Evolutionary conservation across 768 basidiomycete genomes (phyloP).

Genomic region (Kwoniella heveanensis): DNA sequence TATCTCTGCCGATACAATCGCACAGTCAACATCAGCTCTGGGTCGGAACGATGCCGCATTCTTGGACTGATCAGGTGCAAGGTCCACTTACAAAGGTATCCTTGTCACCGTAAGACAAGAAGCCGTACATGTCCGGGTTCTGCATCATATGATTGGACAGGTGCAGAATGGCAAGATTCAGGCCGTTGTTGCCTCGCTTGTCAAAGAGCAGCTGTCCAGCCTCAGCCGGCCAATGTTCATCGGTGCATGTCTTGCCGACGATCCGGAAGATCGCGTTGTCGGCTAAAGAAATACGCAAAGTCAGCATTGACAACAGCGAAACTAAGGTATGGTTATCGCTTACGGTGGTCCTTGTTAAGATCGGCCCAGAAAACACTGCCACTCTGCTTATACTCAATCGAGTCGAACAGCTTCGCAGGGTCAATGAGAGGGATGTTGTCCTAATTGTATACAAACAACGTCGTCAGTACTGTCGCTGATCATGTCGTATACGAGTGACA

Average conservation of each 20-base stretch:
- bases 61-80: not conserved
- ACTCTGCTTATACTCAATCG: constrained; percentile 49
- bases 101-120: constrained; percentile 55
- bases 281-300: constrained; percentile 32
- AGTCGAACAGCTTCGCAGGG: constrained; percentile 56
- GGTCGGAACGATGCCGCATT: too few species aligned
- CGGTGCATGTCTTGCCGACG: constrained; percentile 54
- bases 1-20: constrained; percentile 42
- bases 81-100: constrained; percentile 53
- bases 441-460: too few species aligned
- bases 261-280: constrained; percentile 59
- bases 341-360: constrained; percentile 57
- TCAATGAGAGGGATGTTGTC: constrained; percentile 58
- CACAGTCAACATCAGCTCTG: constrained; percentile 3
- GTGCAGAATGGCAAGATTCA: constrained; percentile 58
- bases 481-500: not conserved
- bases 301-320: not conserved
- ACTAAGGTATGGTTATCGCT: constrained; percentile 10
- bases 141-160: constrained; percentile 56
- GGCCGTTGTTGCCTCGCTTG: constrained; percentile 57
- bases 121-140: constrained; percentile 45
- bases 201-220: constrained; percentile 57
- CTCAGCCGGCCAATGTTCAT: constrained; percentile 55
- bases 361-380: constrained; percentile 60
- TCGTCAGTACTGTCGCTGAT: too few species aligned